These are phyloP conservation scores for Priceomyces melissophilus DNA, from an alignment of 805 yeast species.

Conservation along the genomic window DNA sequence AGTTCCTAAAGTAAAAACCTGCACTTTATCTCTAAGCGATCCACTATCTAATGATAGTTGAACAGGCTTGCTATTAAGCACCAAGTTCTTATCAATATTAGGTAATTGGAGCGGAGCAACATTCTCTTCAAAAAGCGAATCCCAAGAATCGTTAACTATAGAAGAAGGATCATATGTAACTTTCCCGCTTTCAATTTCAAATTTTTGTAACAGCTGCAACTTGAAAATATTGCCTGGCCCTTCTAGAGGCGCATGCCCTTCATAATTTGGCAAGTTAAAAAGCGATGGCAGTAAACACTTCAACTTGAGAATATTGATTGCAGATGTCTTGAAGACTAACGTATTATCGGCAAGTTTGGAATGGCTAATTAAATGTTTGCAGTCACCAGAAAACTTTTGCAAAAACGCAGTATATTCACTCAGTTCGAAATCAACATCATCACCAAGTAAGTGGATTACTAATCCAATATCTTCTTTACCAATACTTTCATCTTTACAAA, in stretches of 20 bases:
- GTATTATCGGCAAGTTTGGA: slow-evolving; percentile 58
- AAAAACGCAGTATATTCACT: slow-evolving; percentile 49
- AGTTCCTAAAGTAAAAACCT: slow-evolving; percentile 79
- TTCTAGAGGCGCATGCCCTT: slow-evolving; percentile 14
- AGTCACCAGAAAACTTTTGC: slow-evolving; percentile 46
- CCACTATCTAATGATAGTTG: slow-evolving; percentile 14
- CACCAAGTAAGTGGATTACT: slow-evolving; percentile 79
- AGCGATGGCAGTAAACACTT: slow-evolving; percentile 46
- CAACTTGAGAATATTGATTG: slow-evolving; percentile 52
- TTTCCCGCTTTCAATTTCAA: slow-evolving; percentile 20
- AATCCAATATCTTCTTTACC: slow-evolving; percentile 41
- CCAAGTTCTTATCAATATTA: slow-evolving; percentile 10
- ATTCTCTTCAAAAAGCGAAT: slow-evolving; percentile 28
- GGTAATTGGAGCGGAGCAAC: slow-evolving; percentile 17
- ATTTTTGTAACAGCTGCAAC: slow-evolving; percentile 31
- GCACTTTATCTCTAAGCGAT: slow-evolving; percentile 50
- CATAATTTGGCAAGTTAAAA: slow-evolving; percentile 40
- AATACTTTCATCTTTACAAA: slow-evolving; percentile 26
- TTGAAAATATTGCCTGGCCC: slow-evolving; percentile 10
- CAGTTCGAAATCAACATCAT: slow-evolving; percentile 45
- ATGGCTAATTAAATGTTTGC: slow-evolving; percentile 74
- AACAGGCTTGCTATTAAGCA: slow-evolving; percentile 17
- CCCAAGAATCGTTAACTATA: slow-evolving; percentile 23
- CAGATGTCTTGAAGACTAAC: slow-evolving; percentile 55
- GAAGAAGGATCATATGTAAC: slow-evolving; percentile 18